A percentile compares a stretch with the other conserved stretches of the same genome.
phyloP scores from a whole-genome alignment of 352 stramenopile species.

The Phytophthora chlamydospora region DNA sequence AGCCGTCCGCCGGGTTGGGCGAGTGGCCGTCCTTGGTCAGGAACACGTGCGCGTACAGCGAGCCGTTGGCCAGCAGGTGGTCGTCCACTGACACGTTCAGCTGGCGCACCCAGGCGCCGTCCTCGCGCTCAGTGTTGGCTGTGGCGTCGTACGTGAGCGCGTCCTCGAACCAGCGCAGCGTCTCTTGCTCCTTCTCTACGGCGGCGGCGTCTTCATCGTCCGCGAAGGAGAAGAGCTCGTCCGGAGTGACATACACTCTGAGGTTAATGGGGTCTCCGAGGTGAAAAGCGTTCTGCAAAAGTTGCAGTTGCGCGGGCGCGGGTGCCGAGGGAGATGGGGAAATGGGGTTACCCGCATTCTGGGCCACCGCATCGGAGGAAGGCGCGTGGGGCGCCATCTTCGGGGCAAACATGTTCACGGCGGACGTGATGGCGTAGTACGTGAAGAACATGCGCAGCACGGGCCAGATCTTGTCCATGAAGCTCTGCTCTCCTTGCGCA shows the following conservation, averaged over 20 bases:
- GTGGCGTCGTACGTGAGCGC: conserved; percentile 58
- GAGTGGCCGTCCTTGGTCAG: conserved; percentile 75
- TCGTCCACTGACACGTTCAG: conserved; percentile 83
- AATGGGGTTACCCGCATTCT: conserved; percentile 29
- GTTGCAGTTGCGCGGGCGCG: conserved; percentile 14
- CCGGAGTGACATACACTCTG: conserved; percentile 70
- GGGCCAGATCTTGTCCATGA: conserved; percentile 68
- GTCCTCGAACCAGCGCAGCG: conserved; percentile 64
- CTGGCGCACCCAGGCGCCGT: conserved; percentile 49
- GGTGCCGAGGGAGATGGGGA: conserved; percentile 5
- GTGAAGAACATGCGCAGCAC: conserved; percentile 78
- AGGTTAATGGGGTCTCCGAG: conserved; percentile 57
- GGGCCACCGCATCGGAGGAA: conserved; percentile 8
- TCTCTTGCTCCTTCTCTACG: conserved; percentile 52
- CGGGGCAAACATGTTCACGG: conserved; percentile 46
- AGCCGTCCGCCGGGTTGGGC: conserved; percentile 64
- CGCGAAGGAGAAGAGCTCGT: conserved; percentile 58
- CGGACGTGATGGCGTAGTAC: conserved; percentile 81
- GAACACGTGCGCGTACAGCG: conserved; percentile 88
- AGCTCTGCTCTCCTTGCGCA: conserved; percentile 37
- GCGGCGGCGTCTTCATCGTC: conserved; percentile 28
- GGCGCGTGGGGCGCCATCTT: conserved; percentile 7
- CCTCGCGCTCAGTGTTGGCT: conserved; percentile 53
- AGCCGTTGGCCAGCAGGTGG: conserved; percentile 73
- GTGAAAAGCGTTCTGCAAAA: conserved; percentile 64